phyloP scores from a whole-genome alignment of 208 protist genomes.

The Crithidia fasciculata region DNA sequence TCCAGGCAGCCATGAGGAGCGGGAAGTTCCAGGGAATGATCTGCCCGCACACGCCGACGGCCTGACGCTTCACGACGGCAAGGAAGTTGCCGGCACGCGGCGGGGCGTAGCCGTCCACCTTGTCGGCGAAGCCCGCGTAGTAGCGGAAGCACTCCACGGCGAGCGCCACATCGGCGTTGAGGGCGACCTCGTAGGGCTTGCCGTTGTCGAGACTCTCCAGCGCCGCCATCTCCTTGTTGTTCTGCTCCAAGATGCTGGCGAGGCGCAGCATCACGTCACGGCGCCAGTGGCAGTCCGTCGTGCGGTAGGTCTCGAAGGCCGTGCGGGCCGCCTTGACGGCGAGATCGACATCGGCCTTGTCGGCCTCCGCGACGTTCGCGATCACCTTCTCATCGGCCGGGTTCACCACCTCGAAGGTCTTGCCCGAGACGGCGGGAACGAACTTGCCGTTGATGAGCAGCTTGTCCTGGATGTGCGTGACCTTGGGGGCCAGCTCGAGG shows the following conservation, averaged over 20 bases:
- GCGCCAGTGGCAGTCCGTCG: slow-evolving; percentile 50
- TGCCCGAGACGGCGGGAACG: slow-evolving; percentile 66
- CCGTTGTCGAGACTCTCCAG: slow-evolving; percentile 92
- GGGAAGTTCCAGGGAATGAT: slow-evolving; percentile 95
- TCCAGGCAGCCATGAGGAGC: slow-evolving; percentile 89
- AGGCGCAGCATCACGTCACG: slow-evolving; percentile 75
- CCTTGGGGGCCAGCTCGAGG: slow-evolving; percentile 31
- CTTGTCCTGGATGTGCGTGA: slow-evolving; percentile 70
- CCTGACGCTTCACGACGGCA: slow-evolving; percentile 74
- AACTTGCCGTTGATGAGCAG: slow-evolving; percentile 91
- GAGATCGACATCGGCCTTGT: slow-evolving; percentile 77
- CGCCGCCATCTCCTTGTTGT: slow-evolving; percentile 69
- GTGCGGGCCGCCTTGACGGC: slow-evolving; percentile 79
- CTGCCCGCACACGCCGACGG: slow-evolving; percentile 83
- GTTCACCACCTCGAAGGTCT: slow-evolving; percentile 81
- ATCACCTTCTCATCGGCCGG: slow-evolving; percentile 82
- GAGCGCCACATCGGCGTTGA: slow-evolving; percentile 65
- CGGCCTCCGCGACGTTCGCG: slow-evolving; percentile 75
- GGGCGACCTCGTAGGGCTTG: slow-evolving; percentile 77
- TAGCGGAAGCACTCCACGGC: slow-evolving; percentile 77
- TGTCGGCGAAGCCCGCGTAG: slow-evolving; percentile 92
- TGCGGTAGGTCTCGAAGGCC: slow-evolving; percentile 64
- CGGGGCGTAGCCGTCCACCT: slow-evolving; percentile 83
- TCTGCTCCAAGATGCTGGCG: slow-evolving; percentile 73
- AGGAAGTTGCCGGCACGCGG: slow-evolving; percentile 69